phyloP scores from a whole-genome alignment of 805 yeast genomes.

The Yarrowia yakushimensis region DNA sequence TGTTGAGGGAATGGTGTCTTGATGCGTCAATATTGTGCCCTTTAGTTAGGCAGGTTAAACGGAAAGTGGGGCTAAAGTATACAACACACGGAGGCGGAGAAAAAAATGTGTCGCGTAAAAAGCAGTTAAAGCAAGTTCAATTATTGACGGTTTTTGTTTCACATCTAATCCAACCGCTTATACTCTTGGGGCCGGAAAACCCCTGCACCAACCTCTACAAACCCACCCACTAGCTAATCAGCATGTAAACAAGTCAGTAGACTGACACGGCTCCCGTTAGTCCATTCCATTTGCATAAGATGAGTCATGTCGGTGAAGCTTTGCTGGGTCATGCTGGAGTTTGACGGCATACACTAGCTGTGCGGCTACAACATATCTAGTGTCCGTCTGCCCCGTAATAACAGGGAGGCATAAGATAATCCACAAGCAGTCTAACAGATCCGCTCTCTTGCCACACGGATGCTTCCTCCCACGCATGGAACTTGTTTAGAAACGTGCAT shows the following conservation, averaged over 20 bases:
- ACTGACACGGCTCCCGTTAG: neutral
- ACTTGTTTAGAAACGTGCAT: slow-evolving; percentile 23
- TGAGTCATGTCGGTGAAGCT: neutral
- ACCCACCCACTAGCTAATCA: neutral
- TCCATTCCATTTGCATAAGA: neutral
- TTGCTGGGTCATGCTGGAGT: neutral
- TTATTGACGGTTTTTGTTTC: neutral
- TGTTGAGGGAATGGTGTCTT: no score
- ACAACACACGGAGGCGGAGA: neutral
- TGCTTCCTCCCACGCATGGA: slow-evolving; percentile 20
- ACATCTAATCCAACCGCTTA: neutral
- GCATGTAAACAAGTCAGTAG: neutral
- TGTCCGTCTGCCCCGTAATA: neutral
- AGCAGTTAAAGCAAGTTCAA: neutral
- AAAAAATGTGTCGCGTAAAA: neutral
- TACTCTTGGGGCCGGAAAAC: neutral
- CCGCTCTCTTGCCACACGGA: neutral
- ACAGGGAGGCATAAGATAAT: neutral
- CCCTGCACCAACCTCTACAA: no score
- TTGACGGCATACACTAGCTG: neutral
- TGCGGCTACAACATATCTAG: neutral
- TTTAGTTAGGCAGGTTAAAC: neutral
- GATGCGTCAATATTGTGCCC: neutral
- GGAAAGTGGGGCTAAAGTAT: neutral
- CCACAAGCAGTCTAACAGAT: neutral